Evolutionary conservation across 2,329 filamentous ascomycete genomes (phyloP).

Genomic region (Aureobasidium namibiae): DNA sequence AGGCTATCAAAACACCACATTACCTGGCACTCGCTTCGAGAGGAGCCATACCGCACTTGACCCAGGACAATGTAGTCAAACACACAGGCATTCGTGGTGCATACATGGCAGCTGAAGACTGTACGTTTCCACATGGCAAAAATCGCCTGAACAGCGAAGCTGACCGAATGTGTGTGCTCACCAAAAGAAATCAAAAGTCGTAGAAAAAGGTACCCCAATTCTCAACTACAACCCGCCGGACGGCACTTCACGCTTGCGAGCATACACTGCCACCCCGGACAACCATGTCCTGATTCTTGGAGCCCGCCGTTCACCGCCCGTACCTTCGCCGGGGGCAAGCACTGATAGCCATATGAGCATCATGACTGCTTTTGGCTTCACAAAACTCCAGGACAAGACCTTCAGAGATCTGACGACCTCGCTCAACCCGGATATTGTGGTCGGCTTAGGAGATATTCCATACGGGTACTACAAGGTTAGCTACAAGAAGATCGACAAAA

Average conservation of each 20-base stretch:
- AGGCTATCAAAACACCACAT: conserved; percentile 70
- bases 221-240: conserved; percentile 40
- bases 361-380: conserved; percentile 81
- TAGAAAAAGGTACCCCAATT: conserved; percentile 52
- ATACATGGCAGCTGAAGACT: conserved; percentile 86
- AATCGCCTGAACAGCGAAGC: conserved; percentile 18
- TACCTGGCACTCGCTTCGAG: conserved; percentile 75
- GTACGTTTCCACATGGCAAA: conserved; percentile 46
- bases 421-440: conserved; percentile 71
- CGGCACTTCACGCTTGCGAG: conserved; percentile 54
- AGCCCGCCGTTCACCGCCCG: conserved; percentile 67
- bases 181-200: conserved; percentile 43
- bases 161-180: conserved; percentile 30
- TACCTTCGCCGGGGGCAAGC: conserved; percentile 55
- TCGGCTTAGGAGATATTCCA: conserved; percentile 69
- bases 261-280: conserved; percentile 65
- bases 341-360: conserved; percentile 57
- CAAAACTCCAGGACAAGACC: conserved; percentile 56
- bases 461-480: conserved; percentile 37
- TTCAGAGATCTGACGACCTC: conserved; percentile 58
- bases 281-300: conserved; percentile 63
- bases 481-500: conserved; percentile 67
- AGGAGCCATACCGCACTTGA: conserved; percentile 78
- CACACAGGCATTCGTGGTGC: conserved; percentile 59
- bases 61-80: conserved; percentile 69